Conservation (phyloP, 495 filamentous ascomycete species). For the Thermothielavioides terrestris region DNA sequence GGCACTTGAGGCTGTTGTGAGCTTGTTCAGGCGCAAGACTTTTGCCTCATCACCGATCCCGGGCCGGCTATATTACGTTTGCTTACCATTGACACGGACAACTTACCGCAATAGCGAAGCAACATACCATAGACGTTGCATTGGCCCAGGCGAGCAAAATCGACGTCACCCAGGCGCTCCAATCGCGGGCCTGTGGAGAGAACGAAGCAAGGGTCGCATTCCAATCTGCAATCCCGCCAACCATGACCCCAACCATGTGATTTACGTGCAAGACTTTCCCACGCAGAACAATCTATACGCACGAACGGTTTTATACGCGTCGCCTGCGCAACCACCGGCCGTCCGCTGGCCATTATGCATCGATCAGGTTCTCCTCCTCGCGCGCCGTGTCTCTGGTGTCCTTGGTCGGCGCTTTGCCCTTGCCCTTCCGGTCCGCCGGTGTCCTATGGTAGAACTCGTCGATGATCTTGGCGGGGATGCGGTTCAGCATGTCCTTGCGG, state of each 20-base stretch:
- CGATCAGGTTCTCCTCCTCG: conserved; percentile 59
- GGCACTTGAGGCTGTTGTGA: too few relatives aligned
- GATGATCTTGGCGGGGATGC: conserved; percentile 88
- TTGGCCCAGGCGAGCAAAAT: neutral
- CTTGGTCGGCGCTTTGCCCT: conserved; percentile 52
- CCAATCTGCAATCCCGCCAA: conserved; percentile 4
- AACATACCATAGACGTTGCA: too few relatives aligned
- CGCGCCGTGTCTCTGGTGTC: conserved; percentile 45
- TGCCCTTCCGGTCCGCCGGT: conserved; percentile 39
- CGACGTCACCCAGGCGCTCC: neutral
- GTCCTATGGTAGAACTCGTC: conserved; percentile 85
- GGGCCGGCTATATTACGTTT: too few relatives aligned
- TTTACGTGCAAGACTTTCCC: neutral
- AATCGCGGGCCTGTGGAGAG: neutral
- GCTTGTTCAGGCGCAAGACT: too few relatives aligned
- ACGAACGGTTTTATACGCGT: neutral
- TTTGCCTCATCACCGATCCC: too few relatives aligned
- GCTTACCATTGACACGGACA: too few relatives aligned
- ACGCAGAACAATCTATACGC: neutral
- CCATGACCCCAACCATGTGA: neutral
- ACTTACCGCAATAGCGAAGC: too few relatives aligned
- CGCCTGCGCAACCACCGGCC: neutral
- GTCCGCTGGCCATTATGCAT: conserved; percentile 34
- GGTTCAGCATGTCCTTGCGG: conserved; percentile 94
- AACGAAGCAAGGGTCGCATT: neutral